phyloP scores from a whole-genome alignment of 345 rosid species.

The Carallia brachiata region DNA sequence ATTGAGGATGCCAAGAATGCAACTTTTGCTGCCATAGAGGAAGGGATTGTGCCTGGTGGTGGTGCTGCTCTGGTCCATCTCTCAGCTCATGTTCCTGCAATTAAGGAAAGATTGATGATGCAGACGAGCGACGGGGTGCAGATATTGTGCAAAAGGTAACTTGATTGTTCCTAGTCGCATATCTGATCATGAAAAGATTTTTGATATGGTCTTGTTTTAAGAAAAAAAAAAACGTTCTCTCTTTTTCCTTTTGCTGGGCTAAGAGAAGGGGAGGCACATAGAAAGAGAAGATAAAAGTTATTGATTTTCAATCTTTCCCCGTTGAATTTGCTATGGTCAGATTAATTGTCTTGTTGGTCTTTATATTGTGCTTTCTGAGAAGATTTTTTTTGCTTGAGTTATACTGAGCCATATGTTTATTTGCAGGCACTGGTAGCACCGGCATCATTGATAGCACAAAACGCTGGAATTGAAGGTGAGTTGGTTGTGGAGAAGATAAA shows the following conservation, averaged over 20 bases:
- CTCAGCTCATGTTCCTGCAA: conserved; percentile 57
- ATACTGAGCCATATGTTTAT: neutral
- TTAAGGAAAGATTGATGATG: conserved; percentile 75
- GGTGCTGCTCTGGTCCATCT: conserved; percentile 93
- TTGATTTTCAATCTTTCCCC: no score
- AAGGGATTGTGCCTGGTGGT: conserved; percentile 99
- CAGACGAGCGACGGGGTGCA: conserved; percentile 88
- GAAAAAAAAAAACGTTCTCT: no score
- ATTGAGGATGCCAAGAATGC: conserved; percentile 98
- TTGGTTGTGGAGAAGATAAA: conserved; percentile 85
- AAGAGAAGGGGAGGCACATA: no score
- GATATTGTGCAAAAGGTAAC: conserved; percentile 94
- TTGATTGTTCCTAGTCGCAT: neutral
- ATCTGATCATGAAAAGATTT: no score
- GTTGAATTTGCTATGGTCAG: no score
- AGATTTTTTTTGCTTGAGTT: neutral
- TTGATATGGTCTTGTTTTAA: no score
- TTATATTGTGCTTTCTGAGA: neutral
- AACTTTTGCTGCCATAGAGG: conserved; percentile 96
- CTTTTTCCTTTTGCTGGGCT: no score
- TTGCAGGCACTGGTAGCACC: conserved; percentile 83
- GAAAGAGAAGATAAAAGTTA: no score
- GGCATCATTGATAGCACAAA: conserved; percentile 85
- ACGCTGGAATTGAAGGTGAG: conserved; percentile 95
- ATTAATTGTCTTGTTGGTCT: neutral